Base-by-base conservation (phyloP, 441 rosid species). In the Pelargonium exstipulatum region DNA sequence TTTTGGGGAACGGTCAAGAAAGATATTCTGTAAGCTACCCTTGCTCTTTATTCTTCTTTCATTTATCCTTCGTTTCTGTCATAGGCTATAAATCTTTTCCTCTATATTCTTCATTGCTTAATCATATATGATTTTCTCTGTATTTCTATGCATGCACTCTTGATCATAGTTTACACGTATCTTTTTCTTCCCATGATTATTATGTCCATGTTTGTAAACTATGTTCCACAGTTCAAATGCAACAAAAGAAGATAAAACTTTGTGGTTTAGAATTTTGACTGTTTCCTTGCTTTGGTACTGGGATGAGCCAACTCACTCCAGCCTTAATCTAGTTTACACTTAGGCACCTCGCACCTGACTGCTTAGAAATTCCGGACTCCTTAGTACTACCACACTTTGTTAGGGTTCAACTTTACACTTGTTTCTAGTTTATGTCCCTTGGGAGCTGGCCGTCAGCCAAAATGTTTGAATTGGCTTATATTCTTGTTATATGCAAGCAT, bases 11-110 rank as follows among this genome's bases (percentile, higher is more conserved):
- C 7, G 94, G 94, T 45, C 89, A 83, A 63, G 91, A 84, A 55
- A 81, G 99, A 86, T 90, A 87, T 73, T 94, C 99, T 0, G 99
- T 94, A 83, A 83, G 90, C 14, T 43, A 69, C 45, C 67, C 57
- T 55, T 45, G 65, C 57, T 57, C 63, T 24, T 63, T 69, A 14
- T 10, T 24, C 1, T 17, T 48, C 55, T 63, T 65, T 37, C 43
- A 42, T 37, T 16, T 32, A 10, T 5, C 55, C 55, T 48, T 48
- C 55, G n/a, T 46, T 63, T 40, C 45, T 29, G 22, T 64, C 32
- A 64, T 8, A 29, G 55, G 67, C 45, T 69, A 4, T 69, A 22
- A 48, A 67, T 24, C 46, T 48, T 61, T 29, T 20, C 35, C 5
- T 51, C 42, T 14, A 20, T 71, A 26, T 71, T 48, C 48, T 0